Evolutionary conservation across 1,284 basidiomycete species (phyloP).

Genomic region (Leccinum pachyderme): DNA sequence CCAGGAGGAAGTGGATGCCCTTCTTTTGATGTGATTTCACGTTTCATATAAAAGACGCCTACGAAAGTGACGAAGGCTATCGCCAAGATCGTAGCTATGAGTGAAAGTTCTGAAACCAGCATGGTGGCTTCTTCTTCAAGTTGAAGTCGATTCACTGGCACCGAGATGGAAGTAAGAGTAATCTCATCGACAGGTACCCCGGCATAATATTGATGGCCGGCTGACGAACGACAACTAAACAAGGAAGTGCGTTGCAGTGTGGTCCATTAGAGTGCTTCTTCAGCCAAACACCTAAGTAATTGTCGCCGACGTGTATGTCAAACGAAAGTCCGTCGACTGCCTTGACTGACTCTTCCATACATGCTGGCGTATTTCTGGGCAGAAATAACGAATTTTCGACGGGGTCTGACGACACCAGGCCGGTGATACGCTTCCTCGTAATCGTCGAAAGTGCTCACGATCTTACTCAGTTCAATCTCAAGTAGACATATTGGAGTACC

Average conservation of each 20-base stretch:
- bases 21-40: conserved; percentile 7
- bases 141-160: neutral
- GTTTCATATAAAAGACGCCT: neutral
- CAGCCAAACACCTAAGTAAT: too few relatives aligned
- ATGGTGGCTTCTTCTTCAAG: neutral
- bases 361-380: neutral
- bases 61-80: neutral
- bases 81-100: neutral
- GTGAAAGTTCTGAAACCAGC: neutral
- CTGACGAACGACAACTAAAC: too few relatives aligned
- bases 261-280: too few relatives aligned
- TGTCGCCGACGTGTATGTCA: too few relatives aligned
- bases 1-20: conserved; percentile 26
- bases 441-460: conserved; percentile 13
- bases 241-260: too few relatives aligned
- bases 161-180: neutral
- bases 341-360: neutral
- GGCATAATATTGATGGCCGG: too few relatives aligned
- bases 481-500: conserved; percentile 37
- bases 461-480: conserved; percentile 10
- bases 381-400: conserved; percentile 11
- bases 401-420: neutral
- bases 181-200: neutral
- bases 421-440: conserved; percentile 12
- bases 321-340: too few relatives aligned